Conservation (phyloP, 2,329 filamentous ascomycete species). For the Venturia carpophila region DNA sequence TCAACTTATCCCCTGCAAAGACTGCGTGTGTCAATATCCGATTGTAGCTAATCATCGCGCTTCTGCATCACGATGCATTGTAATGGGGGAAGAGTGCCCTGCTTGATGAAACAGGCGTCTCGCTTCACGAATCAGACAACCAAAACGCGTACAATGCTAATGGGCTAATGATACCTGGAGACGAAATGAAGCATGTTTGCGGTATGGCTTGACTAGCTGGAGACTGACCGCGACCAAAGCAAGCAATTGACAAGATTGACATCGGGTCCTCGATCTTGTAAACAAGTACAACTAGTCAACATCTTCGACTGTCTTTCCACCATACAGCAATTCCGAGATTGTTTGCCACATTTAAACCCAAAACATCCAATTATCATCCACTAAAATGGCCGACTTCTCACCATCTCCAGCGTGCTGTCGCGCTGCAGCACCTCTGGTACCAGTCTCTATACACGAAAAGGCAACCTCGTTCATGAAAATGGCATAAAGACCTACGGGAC, state of each 20-base stretch:
- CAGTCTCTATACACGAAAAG: constrained; percentile 8
- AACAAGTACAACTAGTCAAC: neutral
- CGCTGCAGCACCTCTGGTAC: neutral
- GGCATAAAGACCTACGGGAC: constrained; percentile 16
- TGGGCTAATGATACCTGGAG: too few relatives aligned
- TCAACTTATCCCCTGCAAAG: too few relatives aligned
- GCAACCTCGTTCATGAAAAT: neutral
- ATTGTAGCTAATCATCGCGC: too few relatives aligned
- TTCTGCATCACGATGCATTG: neutral
- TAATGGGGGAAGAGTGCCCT: neutral
- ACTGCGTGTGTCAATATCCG: too few relatives aligned
- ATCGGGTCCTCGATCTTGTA: neutral
- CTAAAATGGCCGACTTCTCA: neutral
- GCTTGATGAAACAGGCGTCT: too few relatives aligned
- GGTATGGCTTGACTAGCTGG: too few relatives aligned
- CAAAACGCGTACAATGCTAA: too few relatives aligned
- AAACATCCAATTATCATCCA: neutral
- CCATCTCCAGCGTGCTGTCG: constrained; percentile 10
- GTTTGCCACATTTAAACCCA: too few relatives aligned
- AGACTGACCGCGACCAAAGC: too few relatives aligned
- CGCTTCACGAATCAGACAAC: too few relatives aligned
- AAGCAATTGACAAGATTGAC: neutral
- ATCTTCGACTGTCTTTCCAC: neutral
- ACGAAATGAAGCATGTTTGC: too few relatives aligned
- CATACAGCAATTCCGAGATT: neutral